These are phyloP conservation scores for Oidiodendron maius DNA, from an alignment of 495 filamentous ascomycete genomes.

Conservation along the genomic window DNA sequence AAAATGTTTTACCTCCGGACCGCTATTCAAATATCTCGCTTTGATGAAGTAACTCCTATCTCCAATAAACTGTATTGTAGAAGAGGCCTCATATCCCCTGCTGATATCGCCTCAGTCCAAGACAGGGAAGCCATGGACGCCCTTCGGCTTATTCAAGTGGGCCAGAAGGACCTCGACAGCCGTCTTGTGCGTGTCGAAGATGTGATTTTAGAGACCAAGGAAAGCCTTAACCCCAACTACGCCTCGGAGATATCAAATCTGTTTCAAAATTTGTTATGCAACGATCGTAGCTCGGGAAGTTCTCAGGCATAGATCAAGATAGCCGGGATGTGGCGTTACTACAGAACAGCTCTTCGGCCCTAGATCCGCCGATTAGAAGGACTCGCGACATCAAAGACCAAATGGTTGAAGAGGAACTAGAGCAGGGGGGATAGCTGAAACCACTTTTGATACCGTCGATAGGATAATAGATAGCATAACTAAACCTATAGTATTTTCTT, in stretches of 20 bases:
- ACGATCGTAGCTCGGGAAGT: background rate
- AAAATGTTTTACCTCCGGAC: background rate
- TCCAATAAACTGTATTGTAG: background rate
- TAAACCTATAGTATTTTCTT: too few species aligned
- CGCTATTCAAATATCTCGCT: background rate
- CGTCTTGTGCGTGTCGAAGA: background rate
- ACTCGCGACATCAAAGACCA: background rate
- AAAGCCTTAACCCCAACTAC: background rate
- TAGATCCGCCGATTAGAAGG: background rate
- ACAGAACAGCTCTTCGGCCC: background rate
- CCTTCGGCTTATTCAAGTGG: background rate
- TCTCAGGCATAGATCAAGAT: background rate
- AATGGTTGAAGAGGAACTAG: background rate
- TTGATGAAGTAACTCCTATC: background rate
- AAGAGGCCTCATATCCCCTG: slow-evolving; percentile 1
- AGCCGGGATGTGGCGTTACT: background rate
- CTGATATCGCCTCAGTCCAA: slow-evolving; percentile 2
- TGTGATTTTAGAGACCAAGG: background rate
- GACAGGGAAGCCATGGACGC: background rate
- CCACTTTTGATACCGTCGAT: too few species aligned
- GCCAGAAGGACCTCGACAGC: background rate
- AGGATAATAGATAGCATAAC: too few species aligned
- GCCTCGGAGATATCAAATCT: background rate
- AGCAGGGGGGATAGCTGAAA: too few species aligned
- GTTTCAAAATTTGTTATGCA: background rate